Conservation (phyloP, 306 rosid species). For the Pyrus communis region DNA sequence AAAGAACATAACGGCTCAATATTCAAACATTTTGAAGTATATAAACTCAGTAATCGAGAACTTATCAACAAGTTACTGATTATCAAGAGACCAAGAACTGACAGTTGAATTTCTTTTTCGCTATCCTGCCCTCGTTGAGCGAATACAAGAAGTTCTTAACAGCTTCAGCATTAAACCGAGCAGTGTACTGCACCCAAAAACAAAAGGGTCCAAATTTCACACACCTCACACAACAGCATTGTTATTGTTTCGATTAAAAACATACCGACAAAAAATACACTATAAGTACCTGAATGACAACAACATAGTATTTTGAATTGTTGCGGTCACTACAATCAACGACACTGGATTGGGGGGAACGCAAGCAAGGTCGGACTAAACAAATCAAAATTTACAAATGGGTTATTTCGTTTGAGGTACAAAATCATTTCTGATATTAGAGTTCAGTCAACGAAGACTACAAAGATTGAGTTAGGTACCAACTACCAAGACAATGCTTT, state of each 20-base stretch:
- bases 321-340: constrained; percentile 68
- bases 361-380: neutral
- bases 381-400: neutral
- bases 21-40: neutral
- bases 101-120: constrained; percentile 56
- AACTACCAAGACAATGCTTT: constrained; percentile 60
- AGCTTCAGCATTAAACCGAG: constrained; percentile 47
- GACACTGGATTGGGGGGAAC: constrained; percentile 36
- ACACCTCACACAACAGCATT: neutral
- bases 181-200: constrained; percentile 37
- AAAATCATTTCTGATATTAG: too few species aligned
- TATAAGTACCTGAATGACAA: constrained; percentile 50
- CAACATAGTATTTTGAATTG: constrained; percentile 78
- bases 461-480: constrained; percentile 15
- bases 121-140: constrained; percentile 42
- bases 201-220: neutral
- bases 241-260: neutral
- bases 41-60: neutral
- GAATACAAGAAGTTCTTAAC: constrained; percentile 46
- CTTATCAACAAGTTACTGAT: neutral
- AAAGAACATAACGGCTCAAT: neutral
- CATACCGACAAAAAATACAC: neutral
- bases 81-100: constrained; percentile 10
- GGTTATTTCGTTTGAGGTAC: neutral
- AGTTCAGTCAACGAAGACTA: too few species aligned